Base-by-base conservation (phyloP, 1,284 basidiomycete genomes). In the Neolentinus lepideus region DNA sequence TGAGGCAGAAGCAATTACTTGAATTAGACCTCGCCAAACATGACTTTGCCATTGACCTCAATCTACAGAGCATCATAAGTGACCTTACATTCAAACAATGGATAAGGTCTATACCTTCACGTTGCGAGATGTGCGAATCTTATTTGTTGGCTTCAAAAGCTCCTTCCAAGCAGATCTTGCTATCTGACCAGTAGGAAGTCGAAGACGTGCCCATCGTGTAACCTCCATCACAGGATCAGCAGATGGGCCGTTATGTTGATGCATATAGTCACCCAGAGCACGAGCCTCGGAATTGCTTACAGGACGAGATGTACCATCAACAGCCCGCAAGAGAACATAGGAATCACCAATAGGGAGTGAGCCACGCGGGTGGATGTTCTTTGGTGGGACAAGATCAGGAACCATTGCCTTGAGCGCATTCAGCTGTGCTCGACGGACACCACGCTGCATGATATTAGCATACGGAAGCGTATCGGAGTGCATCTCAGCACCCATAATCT, bases 401-500 rank as follows among this genome's bases (percentile, higher is more conserved):
- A 56, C 29, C 43, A 63, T 60, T 0, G 62, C 58, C 21, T 60
- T 58, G 8, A 68, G 45, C 4, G 63, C 61, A 47, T 63, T 67
- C 10, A 63, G 47, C 22, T 61, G 59, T 1, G 54, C 53, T 1
- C 61, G 55, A 0, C 52, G 60, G 0, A 63, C 26, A 0, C 29
- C 59, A n/a, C 59, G 59, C 26, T 61, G 25, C 6, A 62, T 43
- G 10, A 68, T 56, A 50, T 67, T 66, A 0, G 56, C 57, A 25
- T 57, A 68, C 9, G 62, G 60, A 19, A 62, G 63, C 2, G 57
- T 60, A 10, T 56, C 63, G 31, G 63, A 62, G 1, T 56, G 52
- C 2, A 68, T 60, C 50, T 67, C 62, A 0, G 54, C 52, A 0
- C 58, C 60, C 14, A 69, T 55, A 35, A 64, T 59, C 1, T 65